A percentile compares a stretch with the other conserved stretches of the same genome.
Conservation (phyloP, 2,329 filamentous ascomycete genomes). For the Alternaria hordeiaustralica region DNA sequence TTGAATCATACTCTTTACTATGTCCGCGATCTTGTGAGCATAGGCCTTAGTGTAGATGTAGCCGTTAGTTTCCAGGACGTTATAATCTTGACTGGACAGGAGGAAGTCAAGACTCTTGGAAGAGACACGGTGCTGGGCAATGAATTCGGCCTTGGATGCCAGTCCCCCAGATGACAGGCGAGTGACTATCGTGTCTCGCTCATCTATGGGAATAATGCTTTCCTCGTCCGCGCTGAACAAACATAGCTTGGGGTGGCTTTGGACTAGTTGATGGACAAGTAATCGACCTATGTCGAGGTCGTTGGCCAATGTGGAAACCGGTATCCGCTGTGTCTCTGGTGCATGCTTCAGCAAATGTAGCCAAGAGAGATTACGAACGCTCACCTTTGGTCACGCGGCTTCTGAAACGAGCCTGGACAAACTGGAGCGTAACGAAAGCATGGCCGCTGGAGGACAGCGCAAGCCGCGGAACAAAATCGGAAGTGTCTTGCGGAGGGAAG, state of each 20-base stretch:
- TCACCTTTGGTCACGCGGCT: slow-evolving; percentile 23
- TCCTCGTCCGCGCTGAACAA: slow-evolving; percentile 32
- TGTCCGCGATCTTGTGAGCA: not conserved
- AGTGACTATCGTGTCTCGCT: slow-evolving; percentile 29
- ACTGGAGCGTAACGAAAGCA: slow-evolving; percentile 35
- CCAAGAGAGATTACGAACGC: not conserved
- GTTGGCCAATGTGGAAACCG: slow-evolving; percentile 20
- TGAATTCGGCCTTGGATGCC: slow-evolving; percentile 26
- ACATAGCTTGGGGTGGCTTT: slow-evolving; percentile 20
- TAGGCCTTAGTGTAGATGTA: slow-evolving; percentile 26
- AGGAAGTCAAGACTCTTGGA: slow-evolving; percentile 30
- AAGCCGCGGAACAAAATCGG: slow-evolving; percentile 20
- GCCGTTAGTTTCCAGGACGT: slow-evolving; percentile 21
- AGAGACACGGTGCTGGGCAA: slow-evolving; percentile 28
- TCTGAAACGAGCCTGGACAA: slow-evolving; percentile 29
- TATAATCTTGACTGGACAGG: slow-evolving; percentile 15
- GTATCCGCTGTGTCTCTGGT: slow-evolving; percentile 20
- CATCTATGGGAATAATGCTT: slow-evolving; percentile 31
- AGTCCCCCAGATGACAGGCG: slow-evolving; percentile 11
- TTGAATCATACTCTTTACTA: slow-evolving; percentile 14
- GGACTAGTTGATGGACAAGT: slow-evolving; percentile 28
- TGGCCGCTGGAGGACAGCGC: slow-evolving; percentile 30
- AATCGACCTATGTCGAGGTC: slow-evolving; percentile 31
- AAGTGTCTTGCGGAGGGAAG: slow-evolving; percentile 27
- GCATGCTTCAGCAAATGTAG: not conserved